Percentiles rank a stretch among this genome's conserved stretches.
Conservation (phyloP, 495 filamentous ascomycete species). For the Annulohypoxylon maeteangense region DNA sequence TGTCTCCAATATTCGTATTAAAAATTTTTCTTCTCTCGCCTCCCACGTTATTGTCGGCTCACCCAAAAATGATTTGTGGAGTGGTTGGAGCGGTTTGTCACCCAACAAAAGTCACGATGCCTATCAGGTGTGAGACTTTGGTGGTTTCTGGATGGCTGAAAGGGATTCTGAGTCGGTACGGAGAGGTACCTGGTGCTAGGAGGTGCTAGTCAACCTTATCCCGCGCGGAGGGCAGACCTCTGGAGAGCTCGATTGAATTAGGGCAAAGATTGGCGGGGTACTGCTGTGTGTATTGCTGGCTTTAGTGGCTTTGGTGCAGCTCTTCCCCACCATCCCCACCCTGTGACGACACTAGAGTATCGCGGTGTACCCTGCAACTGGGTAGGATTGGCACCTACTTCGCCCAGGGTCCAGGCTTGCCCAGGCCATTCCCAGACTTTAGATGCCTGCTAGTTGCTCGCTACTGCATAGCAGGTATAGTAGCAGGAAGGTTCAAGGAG, state of each 20-base stretch:
- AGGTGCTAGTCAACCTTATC: slow-evolving; percentile 12
- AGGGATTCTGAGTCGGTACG: neutral
- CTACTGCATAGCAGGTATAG: neutral
- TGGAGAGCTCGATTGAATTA: slow-evolving; percentile 13
- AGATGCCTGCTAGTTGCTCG: neutral
- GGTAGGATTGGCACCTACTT: slow-evolving; percentile 41
- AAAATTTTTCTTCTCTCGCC: slow-evolving; percentile 1
- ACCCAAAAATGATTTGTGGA: slow-evolving; percentile 33
- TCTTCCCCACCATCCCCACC: slow-evolving; percentile 37
- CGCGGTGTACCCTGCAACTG: slow-evolving; percentile 41
- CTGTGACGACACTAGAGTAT: slow-evolving; percentile 41
- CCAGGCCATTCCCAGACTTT: slow-evolving; percentile 26
- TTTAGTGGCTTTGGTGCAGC: slow-evolving; percentile 17
- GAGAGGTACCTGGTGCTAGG: slow-evolving; percentile 8
- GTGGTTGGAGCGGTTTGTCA: slow-evolving; percentile 30
- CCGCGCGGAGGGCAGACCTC: slow-evolving; percentile 35
- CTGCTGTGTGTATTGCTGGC: slow-evolving; percentile 29
- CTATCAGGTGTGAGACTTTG: slow-evolving; percentile 15
- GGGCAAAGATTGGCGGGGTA: slow-evolving; percentile 41
- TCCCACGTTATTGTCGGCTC: slow-evolving; percentile 19
- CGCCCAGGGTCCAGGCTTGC: slow-evolving; percentile 22
- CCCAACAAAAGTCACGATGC: slow-evolving; percentile 44
- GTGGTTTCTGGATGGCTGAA: slow-evolving; percentile 20
- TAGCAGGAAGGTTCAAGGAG: slow-evolving; percentile 15
- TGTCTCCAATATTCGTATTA: slow-evolving; percentile 17